phyloP scores from a whole-genome alignment of 768 basidiomycete genomes.

The Amanita jacksonii region DNA sequence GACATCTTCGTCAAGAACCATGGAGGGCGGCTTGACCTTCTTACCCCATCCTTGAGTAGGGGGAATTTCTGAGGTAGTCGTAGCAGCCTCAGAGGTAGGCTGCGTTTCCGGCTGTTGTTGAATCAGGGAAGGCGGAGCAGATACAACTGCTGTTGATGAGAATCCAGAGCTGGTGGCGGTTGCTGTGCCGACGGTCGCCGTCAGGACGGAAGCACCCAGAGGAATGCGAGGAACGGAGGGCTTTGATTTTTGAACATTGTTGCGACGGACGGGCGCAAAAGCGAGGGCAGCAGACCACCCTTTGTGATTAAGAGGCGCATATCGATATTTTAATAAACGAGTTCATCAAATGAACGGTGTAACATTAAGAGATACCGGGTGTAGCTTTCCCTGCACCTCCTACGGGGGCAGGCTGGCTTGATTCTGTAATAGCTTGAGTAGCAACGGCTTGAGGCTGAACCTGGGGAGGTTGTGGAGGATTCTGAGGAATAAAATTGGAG shows the following conservation, averaged over 20 bases:
- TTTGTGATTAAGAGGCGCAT: constrained; percentile 25
- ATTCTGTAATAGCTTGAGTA: constrained; percentile 15
- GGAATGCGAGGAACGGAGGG: constrained; percentile 41
- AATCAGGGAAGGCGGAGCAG: constrained; percentile 56
- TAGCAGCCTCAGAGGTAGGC: constrained; percentile 12
- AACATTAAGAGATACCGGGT: constrained; percentile 51
- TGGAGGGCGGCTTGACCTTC: constrained; percentile 84
- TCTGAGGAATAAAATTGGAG: constrained; percentile 23
- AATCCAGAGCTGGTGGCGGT: constrained; percentile 17
- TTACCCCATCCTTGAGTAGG: constrained; percentile 69
- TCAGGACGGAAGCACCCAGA: constrained; percentile 51
- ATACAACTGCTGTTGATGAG: constrained; percentile 57
- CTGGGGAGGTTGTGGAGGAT: constrained; percentile 10
- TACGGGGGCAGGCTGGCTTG: constrained; percentile 17
- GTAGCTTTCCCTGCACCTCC: constrained; percentile 34
- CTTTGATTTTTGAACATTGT: constrained; percentile 49
- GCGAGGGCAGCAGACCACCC: constrained; percentile 88
- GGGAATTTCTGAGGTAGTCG: constrained; percentile 11
- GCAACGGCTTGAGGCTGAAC: constrained; percentile 7
- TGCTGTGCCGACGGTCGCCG: constrained; percentile 22
- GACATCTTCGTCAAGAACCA: constrained; percentile 83
- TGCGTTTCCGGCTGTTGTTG: constrained; percentile 25
- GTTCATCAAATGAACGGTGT: constrained; percentile 36
- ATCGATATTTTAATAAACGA: constrained; percentile 49
- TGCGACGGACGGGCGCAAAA: constrained; percentile 74